Base-by-base conservation (phyloP, 2,329 filamentous ascomycete genomes). In the Neopestalotiopsis clavispora region DNA sequence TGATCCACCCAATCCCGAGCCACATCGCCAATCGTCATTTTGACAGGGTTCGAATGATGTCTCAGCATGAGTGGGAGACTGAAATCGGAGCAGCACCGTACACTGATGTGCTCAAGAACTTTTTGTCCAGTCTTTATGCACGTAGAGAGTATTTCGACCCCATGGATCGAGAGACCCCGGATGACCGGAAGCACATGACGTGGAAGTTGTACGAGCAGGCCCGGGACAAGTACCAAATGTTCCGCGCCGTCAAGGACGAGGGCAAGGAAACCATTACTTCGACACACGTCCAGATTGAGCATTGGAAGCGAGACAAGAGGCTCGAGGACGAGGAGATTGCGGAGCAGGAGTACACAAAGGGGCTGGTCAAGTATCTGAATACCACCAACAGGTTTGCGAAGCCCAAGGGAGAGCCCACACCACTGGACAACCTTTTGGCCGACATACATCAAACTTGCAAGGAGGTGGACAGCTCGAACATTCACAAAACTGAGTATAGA, bases 401-500 rank as follows among this genome's bases (percentile, higher is more conserved):
- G 14, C 17, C 42, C 14, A 40, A 65, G 38, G 23, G 10, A 17
- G 23, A 38, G 6, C 34, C 45, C 9, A 58, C 63, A 17, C 23
- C 10, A 12, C 38, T 66, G 45, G 49, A 71, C 13, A 75, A 74
- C n/a, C 74, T 76, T 1, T 77, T 73, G 67, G 20, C 64, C 12
- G 74, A 77, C 68, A 66, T 75, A 4, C 40, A 38, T 5, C 23
- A 52, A 12, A 30, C 32, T 14, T 56, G 42, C 49, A 45, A 38
- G 13, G 49, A 56, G 40, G 49, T 23, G 14, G 34, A 67, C n/a
- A 52, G 23, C 4, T n/a, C 40, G 12, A 23, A 17, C 12, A 23
- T 40, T 30, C 23, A 61, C 58, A 12, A 13, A 34, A 13, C n/a
- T 34, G 23, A 28, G 4, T 28, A 28, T 4, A 28, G 23, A 28